Evolutionary conservation across 495 filamentous ascomycete species (phyloP).

Genomic region (Talaromyces proteolyticus): DNA sequence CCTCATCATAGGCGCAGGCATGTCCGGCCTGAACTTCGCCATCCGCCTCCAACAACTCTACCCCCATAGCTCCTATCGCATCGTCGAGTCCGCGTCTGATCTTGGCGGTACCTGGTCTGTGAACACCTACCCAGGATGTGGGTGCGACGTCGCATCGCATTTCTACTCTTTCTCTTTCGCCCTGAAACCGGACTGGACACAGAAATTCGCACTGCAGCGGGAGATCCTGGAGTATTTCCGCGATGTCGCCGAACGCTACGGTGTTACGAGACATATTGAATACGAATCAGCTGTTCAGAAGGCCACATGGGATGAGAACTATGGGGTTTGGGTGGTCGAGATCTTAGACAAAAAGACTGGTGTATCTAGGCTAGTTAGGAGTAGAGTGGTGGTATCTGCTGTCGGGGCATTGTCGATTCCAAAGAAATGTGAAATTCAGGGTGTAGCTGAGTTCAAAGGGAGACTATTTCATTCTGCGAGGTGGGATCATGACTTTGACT

Average conservation of each 20-base stretch:
- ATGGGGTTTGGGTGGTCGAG: slow-evolving; percentile 36
- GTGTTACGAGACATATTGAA: slow-evolving; percentile 33
- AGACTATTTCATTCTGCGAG: slow-evolving; percentile 51
- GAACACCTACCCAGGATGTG: slow-evolving; percentile 22
- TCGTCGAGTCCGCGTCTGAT: slow-evolving; percentile 14
- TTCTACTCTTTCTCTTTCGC: slow-evolving; percentile 49
- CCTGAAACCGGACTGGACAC: slow-evolving; percentile 38
- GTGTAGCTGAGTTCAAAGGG: slow-evolving; percentile 40
- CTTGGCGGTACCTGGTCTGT: slow-evolving; percentile 20
- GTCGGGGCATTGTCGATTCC: slow-evolving; percentile 41
- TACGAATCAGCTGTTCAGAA: slow-evolving; percentile 34
- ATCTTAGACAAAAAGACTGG: slow-evolving; percentile 27
- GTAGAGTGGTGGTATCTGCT: slow-evolving; percentile 39
- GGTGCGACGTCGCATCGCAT: slow-evolving; percentile 19
- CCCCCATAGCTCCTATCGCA: slow-evolving; percentile 30
- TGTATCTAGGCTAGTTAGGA: slow-evolving; percentile 15
- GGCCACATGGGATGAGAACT: slow-evolving; percentile 31
- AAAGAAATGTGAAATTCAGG: slow-evolving; percentile 39
- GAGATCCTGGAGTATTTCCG: slow-evolving; percentile 41
- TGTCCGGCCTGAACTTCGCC: slow-evolving; percentile 52
- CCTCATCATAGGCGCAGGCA: slow-evolving; percentile 50
- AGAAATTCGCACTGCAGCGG: slow-evolving; percentile 27
- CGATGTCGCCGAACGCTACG: slow-evolving; percentile 34
- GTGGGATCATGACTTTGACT: slow-evolving; percentile 53
- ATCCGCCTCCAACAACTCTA: slow-evolving; percentile 47